Conservation (phyloP, 1,139 yeast species). For the Zygotorulaspora mrakii region DNA sequence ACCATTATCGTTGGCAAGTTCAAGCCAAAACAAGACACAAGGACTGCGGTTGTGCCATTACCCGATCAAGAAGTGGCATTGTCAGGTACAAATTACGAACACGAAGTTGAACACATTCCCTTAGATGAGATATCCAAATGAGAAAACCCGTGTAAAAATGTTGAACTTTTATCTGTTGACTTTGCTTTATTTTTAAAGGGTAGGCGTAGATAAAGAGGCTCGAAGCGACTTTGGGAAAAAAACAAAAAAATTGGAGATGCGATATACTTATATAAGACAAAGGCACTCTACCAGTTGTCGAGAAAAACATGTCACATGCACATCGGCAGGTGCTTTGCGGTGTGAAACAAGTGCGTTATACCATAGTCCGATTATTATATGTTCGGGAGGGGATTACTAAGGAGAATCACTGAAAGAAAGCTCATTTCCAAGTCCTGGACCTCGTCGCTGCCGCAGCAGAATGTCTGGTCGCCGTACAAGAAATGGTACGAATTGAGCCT, state of each 20-base stretch:
- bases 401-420: conserved; percentile 1
- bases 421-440: neutral
- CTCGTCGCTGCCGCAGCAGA: neutral
- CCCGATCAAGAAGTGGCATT: conserved; percentile 7
- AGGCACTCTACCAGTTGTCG: too few relatives aligned
- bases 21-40: conserved; percentile 40
- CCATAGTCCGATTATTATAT: neutral
- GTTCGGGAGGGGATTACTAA: conserved; percentile 4
- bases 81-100: conserved; percentile 2
- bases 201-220: conserved; percentile 1
- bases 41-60: conserved; percentile 6
- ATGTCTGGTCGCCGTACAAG: conserved; percentile 17
- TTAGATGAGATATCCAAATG: conserved; percentile 1
- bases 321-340: too few relatives aligned
- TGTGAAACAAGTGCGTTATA: too few relatives aligned
- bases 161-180: conserved; percentile 3
- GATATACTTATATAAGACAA: neutral
- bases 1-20: conserved; percentile 57
- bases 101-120: conserved; percentile 1
- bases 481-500: conserved; percentile 29
- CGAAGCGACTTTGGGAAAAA: neutral
- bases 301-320: too few relatives aligned
- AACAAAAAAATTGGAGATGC: conserved; percentile 4
- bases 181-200: conserved; percentile 1
- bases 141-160: too few relatives aligned